These are phyloP conservation scores for Paecilomyces sp. DNA, from an alignment of 2,329 filamentous ascomycete species.

Conservation along the genomic window DNA sequence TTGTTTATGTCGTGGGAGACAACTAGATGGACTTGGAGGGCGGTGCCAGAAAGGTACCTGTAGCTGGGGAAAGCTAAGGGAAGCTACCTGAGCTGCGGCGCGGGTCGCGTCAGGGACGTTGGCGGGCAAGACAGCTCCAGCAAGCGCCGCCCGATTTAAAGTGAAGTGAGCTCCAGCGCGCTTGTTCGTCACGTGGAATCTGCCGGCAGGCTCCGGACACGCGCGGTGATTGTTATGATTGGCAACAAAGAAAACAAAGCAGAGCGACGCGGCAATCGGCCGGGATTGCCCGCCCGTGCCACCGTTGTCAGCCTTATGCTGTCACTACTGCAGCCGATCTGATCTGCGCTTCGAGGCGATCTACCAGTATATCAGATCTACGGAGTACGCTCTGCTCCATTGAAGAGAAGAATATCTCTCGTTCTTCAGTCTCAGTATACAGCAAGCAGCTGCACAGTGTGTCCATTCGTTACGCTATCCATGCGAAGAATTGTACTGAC, in stretches of 20 bases:
- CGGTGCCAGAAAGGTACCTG: not conserved
- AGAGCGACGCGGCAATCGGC: not conserved
- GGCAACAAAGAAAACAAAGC: not conserved
- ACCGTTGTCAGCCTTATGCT: not conserved
- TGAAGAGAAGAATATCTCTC: no score
- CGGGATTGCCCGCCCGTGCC: not conserved
- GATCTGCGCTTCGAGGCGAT: no score
- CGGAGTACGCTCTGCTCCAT: no score
- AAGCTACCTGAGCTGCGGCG: not conserved
- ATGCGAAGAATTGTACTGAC: no score
- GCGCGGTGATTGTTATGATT: not conserved
- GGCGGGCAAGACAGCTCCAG: not conserved
- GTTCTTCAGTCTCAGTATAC: no score
- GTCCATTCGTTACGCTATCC: no score
- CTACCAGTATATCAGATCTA: no score
- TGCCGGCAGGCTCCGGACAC: not conserved
- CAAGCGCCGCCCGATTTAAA: not conserved
- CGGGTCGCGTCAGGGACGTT: not conserved
- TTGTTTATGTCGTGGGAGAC: not conserved
- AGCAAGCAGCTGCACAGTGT: no score
- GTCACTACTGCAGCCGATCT: not conserved
- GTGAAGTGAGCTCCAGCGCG: not conserved
- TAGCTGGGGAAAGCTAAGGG: not conserved
- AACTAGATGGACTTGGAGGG: not conserved
- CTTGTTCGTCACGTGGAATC: not conserved